phyloP scores from a whole-genome alignment of 2,329 filamentous ascomycete genomes.

The Monosporascus sp. region DNA sequence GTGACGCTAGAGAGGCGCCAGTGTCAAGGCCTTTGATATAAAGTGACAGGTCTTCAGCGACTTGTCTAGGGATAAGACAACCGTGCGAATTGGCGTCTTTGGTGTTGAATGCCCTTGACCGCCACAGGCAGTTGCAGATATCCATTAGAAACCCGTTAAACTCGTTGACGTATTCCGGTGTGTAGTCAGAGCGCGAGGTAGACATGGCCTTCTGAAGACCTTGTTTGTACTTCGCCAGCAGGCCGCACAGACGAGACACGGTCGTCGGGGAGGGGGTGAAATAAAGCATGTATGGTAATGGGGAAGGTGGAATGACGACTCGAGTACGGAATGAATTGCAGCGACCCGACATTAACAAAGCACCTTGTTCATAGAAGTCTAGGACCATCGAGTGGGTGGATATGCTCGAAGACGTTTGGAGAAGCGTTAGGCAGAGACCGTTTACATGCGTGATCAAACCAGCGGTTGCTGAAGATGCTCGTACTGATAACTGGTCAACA shows the following conservation, averaged over 20 bases:
- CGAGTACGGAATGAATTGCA: constrained; percentile 50
- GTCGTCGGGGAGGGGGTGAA: constrained; percentile 60
- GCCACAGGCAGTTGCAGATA: constrained; percentile 79
- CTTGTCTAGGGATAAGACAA: constrained; percentile 41
- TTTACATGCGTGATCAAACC: constrained; percentile 45
- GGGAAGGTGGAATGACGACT: constrained; percentile 62
- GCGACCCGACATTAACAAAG: constrained; percentile 49
- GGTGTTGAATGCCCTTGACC: constrained; percentile 63
- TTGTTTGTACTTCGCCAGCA: constrained; percentile 68
- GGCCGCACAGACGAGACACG: constrained; percentile 62
- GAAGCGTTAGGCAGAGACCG: constrained; percentile 52
- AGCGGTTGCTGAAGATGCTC: constrained; percentile 34
- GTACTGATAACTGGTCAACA: constrained; percentile 27
- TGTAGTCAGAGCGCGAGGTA: constrained; percentile 36
- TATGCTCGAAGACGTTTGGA: constrained; percentile 45
- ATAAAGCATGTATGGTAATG: constrained; percentile 64
- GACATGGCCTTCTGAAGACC: constrained; percentile 56
- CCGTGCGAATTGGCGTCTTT: constrained; percentile 59
- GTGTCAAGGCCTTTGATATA: constrained; percentile 47
- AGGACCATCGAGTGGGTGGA: constrained; percentile 52
- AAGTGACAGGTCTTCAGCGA: constrained; percentile 38
- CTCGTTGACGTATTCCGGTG: constrained; percentile 55
- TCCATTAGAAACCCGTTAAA: constrained; percentile 88
- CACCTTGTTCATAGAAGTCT: constrained; percentile 64
- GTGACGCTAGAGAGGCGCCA: constrained; percentile 38